These are phyloP conservation scores for Cryphonectria nitschkei DNA, from an alignment of 2,329 filamentous ascomycete genomes.

Conservation along the genomic window DNA sequence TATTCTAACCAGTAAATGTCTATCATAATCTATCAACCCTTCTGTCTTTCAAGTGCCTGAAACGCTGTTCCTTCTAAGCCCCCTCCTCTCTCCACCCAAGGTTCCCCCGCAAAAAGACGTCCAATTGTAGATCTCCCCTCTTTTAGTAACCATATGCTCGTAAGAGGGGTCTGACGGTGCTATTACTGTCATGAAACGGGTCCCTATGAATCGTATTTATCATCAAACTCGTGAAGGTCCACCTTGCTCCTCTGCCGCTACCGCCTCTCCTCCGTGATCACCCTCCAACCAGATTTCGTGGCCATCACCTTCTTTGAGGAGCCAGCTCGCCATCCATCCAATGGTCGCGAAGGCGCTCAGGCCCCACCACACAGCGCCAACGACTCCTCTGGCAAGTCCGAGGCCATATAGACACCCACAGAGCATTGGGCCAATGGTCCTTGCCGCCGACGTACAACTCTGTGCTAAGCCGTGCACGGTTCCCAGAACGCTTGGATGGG, in stretches of 20 bases:
- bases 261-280: slow-evolving; percentile 53
- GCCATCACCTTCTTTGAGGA: slow-evolving; percentile 64
- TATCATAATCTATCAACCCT: neutral
- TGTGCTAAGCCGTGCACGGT: slow-evolving; percentile 57
- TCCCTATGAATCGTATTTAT: neutral
- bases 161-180: neutral
- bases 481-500: slow-evolving; percentile 51
- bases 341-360: slow-evolving; percentile 53
- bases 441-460: slow-evolving; percentile 60
- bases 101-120: neutral
- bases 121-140: neutral
- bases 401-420: slow-evolving; percentile 64
- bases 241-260: slow-evolving; percentile 22
- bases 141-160: neutral
- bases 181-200: neutral
- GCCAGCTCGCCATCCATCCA: slow-evolving; percentile 55
- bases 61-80: neutral
- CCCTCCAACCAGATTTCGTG: slow-evolving; percentile 69
- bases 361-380: slow-evolving; percentile 64
- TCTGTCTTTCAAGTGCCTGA: neutral
- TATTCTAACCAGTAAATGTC: neutral
- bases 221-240: neutral
- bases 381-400: slow-evolving; percentile 58
- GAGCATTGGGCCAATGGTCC: slow-evolving; percentile 63
- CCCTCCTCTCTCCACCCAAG: neutral